Base-by-base conservation (phyloP, 805 yeast species). In the Blastobotrys terrestris region DNA sequence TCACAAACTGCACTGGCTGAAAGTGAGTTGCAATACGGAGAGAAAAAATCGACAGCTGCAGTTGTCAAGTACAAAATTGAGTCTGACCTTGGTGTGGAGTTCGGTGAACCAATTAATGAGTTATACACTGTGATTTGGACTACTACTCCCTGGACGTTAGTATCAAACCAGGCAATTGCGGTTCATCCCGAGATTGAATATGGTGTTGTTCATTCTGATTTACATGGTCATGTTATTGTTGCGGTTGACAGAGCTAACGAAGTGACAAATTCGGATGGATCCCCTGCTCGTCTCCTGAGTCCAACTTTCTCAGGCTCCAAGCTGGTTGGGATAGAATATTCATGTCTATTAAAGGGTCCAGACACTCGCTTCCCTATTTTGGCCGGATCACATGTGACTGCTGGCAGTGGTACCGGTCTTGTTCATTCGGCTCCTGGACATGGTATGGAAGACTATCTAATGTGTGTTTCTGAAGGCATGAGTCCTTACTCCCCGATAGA, bases 401-500 rank as follows among this genome's bases (percentile, higher is more conserved):
- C 79, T 53, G 59, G 77, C 0, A 81, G 94, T 0, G 99, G 99
- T 67, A 88, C 99, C 0, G 99, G 99, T 1, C 71, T 94, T 13
- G 99, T 94, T 0, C 99, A 94, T 65, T 86, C 89, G 18, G 98
- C 99, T 0, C 98, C 99, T 1, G 98, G 97, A 0, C 99, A 94
- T 66, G 99, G 99, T 62, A 79, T 83, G 61, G 99, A 94, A 59
- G 99, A 94, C 72, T 91, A 87, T 64, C 62, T 84, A 5, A 75
- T 85, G 39, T 92, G 96, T 35, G 67, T 77, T 53, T 67, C 72
- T 19, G 69, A 84, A 56, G 74, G 74, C 0, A 73, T 94, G 19
- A 72, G 68, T 7, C 79, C 87, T 0, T 78, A 72, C 55, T 88
- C 97, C 0, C 89, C 94, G 0, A 95, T 94, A 1, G 88, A 94